Percentiles rank a stretch among this genome's conserved stretches.
Evolutionary conservation across 1,139 yeast genomes (phyloP).

Genomic region (Candida sp.): DNA sequence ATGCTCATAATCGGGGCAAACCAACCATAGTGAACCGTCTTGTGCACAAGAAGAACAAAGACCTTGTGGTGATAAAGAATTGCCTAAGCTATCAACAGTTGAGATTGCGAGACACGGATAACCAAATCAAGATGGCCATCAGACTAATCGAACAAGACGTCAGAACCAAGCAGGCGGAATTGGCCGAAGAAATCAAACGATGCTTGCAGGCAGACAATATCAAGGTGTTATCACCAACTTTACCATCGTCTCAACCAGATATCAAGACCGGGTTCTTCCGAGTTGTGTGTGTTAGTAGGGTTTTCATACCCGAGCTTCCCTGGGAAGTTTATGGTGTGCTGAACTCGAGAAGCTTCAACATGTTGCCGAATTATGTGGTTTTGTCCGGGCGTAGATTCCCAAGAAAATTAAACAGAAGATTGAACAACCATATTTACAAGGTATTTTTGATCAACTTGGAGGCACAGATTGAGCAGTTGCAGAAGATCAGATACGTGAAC

Average conservation of each 20-base stretch:
- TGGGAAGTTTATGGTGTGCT: too few relatives aligned
- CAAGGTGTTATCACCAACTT: background rate
- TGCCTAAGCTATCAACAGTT: background rate
- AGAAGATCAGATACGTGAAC: constrained; percentile 38
- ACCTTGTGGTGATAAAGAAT: background rate
- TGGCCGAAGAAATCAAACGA: constrained; percentile 37
- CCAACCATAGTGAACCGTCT: background rate
- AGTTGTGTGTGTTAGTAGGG: too few relatives aligned
- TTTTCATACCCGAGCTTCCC: too few relatives aligned
- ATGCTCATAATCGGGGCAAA: background rate
- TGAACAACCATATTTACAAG: constrained; percentile 40
- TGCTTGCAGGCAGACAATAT: constrained; percentile 22
- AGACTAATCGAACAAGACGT: constrained; percentile 37
- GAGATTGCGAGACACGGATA: background rate
- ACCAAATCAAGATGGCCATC: constrained; percentile 12
- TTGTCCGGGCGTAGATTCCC: constrained; percentile 5
- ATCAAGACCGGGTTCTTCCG: background rate
- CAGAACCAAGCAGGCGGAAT: constrained; percentile 28
- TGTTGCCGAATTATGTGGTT: constrained; percentile 10
- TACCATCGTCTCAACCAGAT: background rate
- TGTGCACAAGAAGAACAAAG: background rate
- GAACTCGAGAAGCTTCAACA: constrained; percentile 11
- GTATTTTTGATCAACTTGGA: constrained; percentile 42
- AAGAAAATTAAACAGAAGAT: constrained; percentile 22
- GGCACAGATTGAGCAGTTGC: constrained; percentile 42